Percentiles rank a stretch among this genome's conserved stretches.
Conservation (phyloP, 495 filamentous ascomycete genomes). For the Chaetomium tenue region DNA sequence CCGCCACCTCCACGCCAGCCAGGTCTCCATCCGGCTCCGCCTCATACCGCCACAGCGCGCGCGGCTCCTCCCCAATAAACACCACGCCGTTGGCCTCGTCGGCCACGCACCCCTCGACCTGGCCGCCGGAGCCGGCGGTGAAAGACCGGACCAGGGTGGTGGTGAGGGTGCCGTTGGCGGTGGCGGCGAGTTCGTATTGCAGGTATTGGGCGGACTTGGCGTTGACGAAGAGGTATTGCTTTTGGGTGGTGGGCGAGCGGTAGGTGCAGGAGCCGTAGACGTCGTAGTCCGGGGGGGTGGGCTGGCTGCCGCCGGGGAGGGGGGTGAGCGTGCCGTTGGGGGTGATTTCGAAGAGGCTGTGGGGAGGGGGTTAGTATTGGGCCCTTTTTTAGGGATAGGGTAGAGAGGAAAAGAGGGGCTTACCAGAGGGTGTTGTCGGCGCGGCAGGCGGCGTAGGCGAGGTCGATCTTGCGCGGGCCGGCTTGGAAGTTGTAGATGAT, state of each 20-base stretch:
- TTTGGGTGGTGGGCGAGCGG: conserved; percentile 17
- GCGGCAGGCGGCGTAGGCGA: conserved; percentile 18
- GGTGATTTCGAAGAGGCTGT: conserved; percentile 15
- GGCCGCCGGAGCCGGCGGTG: conserved; percentile 14
- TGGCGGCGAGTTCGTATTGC: conserved; percentile 15
- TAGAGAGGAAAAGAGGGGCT: not conserved
- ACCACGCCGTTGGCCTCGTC: conserved; percentile 16
- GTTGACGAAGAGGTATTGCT: conserved; percentile 24
- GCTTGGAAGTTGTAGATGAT: conserved; percentile 17
- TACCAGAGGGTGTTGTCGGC: conserved; percentile 17
- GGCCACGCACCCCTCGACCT: conserved; percentile 16
- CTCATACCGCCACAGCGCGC: conserved; percentile 17
- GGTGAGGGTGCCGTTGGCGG: conserved; percentile 7
- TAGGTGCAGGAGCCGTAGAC: conserved; percentile 22
- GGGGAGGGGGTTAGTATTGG: not conserved
- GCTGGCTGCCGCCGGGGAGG: conserved; percentile 16
- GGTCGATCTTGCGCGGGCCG: conserved; percentile 12
- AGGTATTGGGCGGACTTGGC: conserved; percentile 15
- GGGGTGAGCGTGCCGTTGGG: conserved; percentile 10
- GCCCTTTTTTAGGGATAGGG: not conserved
- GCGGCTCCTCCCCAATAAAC: conserved; percentile 20
- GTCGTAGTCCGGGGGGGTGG: not conserved
- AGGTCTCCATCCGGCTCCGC: conserved; percentile 4
- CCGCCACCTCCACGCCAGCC: conserved; percentile 8
- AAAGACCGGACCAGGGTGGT: conserved; percentile 16